phyloP scores from a whole-genome alignment of 495 filamentous ascomycete genomes.

The Annulohypoxylon bovei region DNA sequence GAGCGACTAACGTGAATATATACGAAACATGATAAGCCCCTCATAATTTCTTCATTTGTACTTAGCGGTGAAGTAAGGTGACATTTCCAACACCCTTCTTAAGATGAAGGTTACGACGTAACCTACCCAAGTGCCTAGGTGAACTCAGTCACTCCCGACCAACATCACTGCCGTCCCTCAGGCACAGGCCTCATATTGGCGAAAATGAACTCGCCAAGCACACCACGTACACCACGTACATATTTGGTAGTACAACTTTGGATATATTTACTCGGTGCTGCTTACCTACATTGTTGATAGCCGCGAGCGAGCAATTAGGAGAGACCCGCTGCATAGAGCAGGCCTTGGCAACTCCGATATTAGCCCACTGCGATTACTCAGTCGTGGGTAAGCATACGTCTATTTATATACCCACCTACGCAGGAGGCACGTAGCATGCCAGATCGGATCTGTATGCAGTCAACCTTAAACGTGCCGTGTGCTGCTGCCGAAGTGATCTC shows the following conservation, averaged over 20 bases:
- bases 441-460: constrained; percentile 11
- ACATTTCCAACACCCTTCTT: not conserved
- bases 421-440: not conserved
- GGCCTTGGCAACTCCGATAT: not conserved
- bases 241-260: not conserved
- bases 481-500: not conserved
- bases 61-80: not conserved
- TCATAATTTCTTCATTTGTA: not conserved
- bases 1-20: not conserved
- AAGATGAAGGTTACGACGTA: not conserved
- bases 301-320: not conserved
- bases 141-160: too few species aligned
- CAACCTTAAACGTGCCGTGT: not conserved
- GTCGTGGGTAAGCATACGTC: not conserved
- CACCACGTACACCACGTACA: not conserved
- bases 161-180: too few species aligned
- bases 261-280: not conserved
- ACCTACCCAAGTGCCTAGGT: too few species aligned
- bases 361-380: not conserved
- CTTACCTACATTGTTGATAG: not conserved
- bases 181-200: too few species aligned
- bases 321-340: not conserved
- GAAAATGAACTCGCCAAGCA: too few species aligned
- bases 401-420: not conserved
- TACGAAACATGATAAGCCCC: not conserved